Conservation (phyloP, 1,284 basidiomycete genomes). For the Sanguinoderma infundibulare region DNA sequence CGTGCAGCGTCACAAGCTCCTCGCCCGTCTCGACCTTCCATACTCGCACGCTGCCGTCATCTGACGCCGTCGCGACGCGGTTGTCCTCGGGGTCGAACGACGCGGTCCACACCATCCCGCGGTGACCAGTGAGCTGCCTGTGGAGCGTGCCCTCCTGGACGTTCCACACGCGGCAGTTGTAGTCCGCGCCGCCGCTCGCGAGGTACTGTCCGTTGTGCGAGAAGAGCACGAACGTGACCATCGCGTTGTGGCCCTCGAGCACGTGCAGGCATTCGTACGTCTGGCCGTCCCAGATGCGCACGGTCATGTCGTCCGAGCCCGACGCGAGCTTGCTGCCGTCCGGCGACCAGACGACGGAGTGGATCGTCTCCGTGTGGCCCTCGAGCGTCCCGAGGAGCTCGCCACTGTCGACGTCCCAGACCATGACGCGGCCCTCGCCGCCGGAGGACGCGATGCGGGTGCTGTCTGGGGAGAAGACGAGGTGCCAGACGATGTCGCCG, state of each 20-base stretch:
- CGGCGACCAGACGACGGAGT: slow-evolving; percentile 24
- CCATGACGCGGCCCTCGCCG: slow-evolving; percentile 19
- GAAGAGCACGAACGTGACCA: slow-evolving; percentile 27
- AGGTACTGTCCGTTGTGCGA: slow-evolving; percentile 24
- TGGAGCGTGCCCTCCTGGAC: slow-evolving; percentile 2
- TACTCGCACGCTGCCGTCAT: too few species aligned
- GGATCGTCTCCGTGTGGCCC: slow-evolving; percentile 21
- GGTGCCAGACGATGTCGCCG: slow-evolving; percentile 14
- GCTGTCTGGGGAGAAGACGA: slow-evolving; percentile 31
- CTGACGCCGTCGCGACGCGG: too few species aligned
- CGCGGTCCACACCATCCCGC: slow-evolving; percentile 19
- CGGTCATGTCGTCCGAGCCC: too few species aligned
- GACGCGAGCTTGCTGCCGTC: too few species aligned
- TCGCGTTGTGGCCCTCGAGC: slow-evolving; percentile 15
- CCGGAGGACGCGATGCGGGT: slow-evolving; percentile 25
- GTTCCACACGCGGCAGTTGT: slow-evolving; percentile 23
- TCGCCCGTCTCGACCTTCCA: too few species aligned
- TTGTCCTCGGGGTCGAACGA: slow-evolving; percentile 30
- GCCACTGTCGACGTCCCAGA: too few species aligned
- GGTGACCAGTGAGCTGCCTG: slow-evolving; percentile 17
- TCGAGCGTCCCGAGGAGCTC: slow-evolving; percentile 8
- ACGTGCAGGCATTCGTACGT: too few species aligned
- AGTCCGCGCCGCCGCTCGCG: slow-evolving; percentile 22
- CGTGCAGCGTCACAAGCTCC: too few species aligned
- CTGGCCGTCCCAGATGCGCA: too few species aligned